Conservation (phyloP, 176 grass and related monocot species). For the Areca catechu region DNA sequence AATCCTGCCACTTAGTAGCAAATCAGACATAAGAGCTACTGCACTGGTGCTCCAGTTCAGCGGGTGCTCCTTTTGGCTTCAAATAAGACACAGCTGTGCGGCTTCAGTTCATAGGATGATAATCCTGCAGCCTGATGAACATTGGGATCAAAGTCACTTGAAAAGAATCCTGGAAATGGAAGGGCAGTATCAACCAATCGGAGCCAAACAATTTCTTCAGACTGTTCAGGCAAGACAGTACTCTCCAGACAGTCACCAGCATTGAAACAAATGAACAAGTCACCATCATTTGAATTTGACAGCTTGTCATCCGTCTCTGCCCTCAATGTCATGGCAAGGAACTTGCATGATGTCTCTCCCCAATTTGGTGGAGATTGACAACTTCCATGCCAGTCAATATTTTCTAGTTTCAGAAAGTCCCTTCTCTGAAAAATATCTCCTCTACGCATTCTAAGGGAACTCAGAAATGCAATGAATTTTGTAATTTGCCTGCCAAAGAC, state of each 20-base stretch:
- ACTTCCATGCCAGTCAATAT: conserved; percentile 71
- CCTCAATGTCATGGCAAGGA: conserved; percentile 61
- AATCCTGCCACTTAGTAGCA: too few relatives aligned
- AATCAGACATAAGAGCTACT: too few relatives aligned
- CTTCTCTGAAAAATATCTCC: conserved; percentile 65
- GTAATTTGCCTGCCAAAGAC: conserved; percentile 59
- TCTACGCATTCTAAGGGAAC: conserved; percentile 45
- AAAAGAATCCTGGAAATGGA: conserved; percentile 75
- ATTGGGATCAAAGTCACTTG: conserved; percentile 25
- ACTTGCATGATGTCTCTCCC: conserved; percentile 50
- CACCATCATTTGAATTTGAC: conserved; percentile 27
- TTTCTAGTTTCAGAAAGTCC: conserved; percentile 78
- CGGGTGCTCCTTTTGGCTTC: conserved; percentile 38
- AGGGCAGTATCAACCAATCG: conserved; percentile 89
- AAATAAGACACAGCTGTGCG: conserved; percentile 75
- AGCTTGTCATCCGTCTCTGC: conserved; percentile 25
- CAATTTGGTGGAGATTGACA: conserved; percentile 54
- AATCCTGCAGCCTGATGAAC: conserved; percentile 33
- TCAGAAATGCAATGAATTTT: conserved; percentile 68
- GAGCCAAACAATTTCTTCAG: conserved; percentile 64
- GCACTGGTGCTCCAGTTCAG: too few relatives aligned
- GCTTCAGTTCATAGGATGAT: conserved; percentile 60
- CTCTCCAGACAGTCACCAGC: conserved; percentile 22
- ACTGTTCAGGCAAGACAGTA: conserved; percentile 42
- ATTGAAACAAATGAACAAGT: conserved; percentile 83